Evolutionary conservation across 2,329 filamentous ascomycete species (phyloP).

Genomic region (Cladosporium halotolerans): DNA sequence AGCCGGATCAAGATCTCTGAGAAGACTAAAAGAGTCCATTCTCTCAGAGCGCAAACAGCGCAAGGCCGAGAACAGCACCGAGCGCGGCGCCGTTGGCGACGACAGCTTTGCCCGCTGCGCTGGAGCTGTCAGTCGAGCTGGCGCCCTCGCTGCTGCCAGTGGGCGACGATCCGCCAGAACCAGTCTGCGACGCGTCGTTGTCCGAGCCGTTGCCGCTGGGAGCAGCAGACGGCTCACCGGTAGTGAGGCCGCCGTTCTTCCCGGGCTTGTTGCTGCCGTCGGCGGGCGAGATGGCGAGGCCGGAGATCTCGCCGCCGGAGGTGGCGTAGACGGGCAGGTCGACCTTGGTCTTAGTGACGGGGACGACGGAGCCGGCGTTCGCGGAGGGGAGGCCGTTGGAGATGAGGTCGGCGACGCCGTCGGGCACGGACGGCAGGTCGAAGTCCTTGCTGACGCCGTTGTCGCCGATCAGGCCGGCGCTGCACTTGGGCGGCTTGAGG

Average conservation of each 20-base stretch:
- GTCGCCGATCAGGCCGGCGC: slow-evolving; percentile 57
- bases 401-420: slow-evolving; percentile 65
- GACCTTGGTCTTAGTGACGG: slow-evolving; percentile 52
- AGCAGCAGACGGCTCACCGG: slow-evolving; percentile 13
- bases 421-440: slow-evolving; percentile 63
- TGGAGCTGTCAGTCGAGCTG: not conserved
- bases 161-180: not conserved
- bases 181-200: not conserved
- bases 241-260: slow-evolving; percentile 35
- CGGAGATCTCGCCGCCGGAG: slow-evolving; percentile 53
- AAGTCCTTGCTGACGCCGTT: slow-evolving; percentile 72
- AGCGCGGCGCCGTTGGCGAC: slow-evolving; percentile 5
- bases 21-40: not conserved
- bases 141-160: not conserved
- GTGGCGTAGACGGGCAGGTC: slow-evolving; percentile 51
- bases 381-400: slow-evolving; percentile 64
- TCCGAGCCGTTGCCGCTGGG: not conserved
- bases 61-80: slow-evolving; percentile 1
- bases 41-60: slow-evolving; percentile 3
- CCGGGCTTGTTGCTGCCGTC: slow-evolving; percentile 51
- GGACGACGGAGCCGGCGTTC: slow-evolving; percentile 51
- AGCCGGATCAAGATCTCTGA: too few relatives aligned
- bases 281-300: slow-evolving; percentile 53
- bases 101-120: slow-evolving; percentile 2
- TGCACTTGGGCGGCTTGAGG: slow-evolving; percentile 59